These are phyloP conservation scores for Glycine latifolia DNA, from an alignment of 306 rosid species.

Conservation along the genomic window DNA sequence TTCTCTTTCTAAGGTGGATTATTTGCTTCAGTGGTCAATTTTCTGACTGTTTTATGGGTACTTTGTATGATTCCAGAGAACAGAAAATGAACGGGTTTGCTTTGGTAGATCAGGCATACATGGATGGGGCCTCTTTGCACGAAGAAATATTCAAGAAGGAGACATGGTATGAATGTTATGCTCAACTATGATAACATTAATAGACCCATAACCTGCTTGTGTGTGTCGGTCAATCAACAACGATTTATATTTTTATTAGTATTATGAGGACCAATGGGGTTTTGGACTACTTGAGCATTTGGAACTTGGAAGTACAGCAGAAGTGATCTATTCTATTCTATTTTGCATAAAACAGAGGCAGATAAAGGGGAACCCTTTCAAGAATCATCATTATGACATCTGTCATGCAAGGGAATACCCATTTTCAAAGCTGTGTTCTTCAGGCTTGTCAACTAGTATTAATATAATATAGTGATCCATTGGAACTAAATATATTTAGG, in stretches of 20 bases:
- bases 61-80: constrained; percentile 67
- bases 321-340: too few relatives aligned
- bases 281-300: too few relatives aligned
- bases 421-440: too few relatives aligned
- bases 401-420: too few relatives aligned
- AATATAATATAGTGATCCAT: too few relatives aligned
- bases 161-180: constrained; percentile 77
- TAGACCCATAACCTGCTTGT: not conserved
- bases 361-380: too few relatives aligned
- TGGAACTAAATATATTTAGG: too few relatives aligned
- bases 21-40: constrained; percentile 34
- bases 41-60: constrained; percentile 51
- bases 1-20: constrained; percentile 39
- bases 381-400: too few relatives aligned
- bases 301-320: too few relatives aligned
- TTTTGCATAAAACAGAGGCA: too few relatives aligned
- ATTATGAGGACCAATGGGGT: too few relatives aligned
- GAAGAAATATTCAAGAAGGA: constrained; percentile 95
- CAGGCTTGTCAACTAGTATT: too few relatives aligned
- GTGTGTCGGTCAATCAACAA: constrained; percentile 30
- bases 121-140: constrained; percentile 99
- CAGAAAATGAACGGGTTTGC: constrained; percentile 92
- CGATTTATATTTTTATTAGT: not conserved
- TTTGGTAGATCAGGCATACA: constrained; percentile 99
- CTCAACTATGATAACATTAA: not conserved